These are phyloP conservation scores for Gastrolobium bilobum DNA, from an alignment of 306 rosid species.

Conservation along the genomic window DNA sequence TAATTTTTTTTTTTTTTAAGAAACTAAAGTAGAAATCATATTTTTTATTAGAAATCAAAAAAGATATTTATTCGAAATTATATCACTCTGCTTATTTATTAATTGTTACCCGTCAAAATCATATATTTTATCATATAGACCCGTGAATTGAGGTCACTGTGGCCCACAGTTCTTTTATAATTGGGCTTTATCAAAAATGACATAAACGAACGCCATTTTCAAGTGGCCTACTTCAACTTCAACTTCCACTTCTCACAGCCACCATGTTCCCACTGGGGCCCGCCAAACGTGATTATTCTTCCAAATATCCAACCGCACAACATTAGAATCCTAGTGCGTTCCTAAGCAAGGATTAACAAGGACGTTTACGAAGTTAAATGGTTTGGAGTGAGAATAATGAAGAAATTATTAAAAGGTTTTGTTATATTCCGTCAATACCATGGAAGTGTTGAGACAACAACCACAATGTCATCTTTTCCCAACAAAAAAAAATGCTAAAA, in stretches of 20 bases:
- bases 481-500: too few relatives aligned
- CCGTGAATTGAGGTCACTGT: constrained; percentile 32
- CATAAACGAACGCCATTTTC: constrained; percentile 41
- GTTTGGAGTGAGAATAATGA: neutral
- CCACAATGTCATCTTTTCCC: too few relatives aligned
- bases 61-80: too few relatives aligned
- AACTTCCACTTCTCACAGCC: constrained; percentile 16
- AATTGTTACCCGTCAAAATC: neutral
- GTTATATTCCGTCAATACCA: constrained; percentile 44
- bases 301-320: neutral
- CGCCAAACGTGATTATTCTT: constrained; percentile 6
- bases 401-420: constrained; percentile 24
- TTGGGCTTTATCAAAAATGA: constrained; percentile 48
- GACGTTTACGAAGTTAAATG: constrained; percentile 7
- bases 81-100: neutral
- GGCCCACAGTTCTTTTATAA: constrained; percentile 46
- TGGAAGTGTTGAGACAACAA: constrained; percentile 9
- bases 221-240: constrained; percentile 16
- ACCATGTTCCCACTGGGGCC: constrained; percentile 41
- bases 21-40: too few relatives aligned
- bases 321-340: constrained; percentile 3
- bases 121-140: neutral
- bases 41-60: too few relatives aligned
- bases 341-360: neutral
- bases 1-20: too few relatives aligned